phyloP scores from a whole-genome alignment of 805 yeast species.

The Vanderwaltozyma polyspora region DNA sequence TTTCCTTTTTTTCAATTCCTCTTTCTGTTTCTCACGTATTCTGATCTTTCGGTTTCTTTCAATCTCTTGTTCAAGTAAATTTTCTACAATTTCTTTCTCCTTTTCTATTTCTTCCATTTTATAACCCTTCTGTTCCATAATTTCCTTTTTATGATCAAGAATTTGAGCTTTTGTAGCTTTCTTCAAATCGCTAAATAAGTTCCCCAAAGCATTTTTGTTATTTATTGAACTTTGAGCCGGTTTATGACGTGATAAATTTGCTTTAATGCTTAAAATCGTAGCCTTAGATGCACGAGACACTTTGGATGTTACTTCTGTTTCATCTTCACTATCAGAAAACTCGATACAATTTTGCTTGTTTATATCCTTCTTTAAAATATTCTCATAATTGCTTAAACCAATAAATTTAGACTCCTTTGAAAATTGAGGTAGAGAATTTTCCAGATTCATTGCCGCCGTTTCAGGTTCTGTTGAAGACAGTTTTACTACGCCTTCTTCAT shows the following conservation, averaged over 20 bases:
- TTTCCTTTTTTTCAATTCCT: constrained; percentile 17
- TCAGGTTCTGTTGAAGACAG: no score
- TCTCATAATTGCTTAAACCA: constrained; percentile 14
- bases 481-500: no score
- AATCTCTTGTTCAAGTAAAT: constrained; percentile 38
- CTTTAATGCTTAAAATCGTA: constrained; percentile 26
- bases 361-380: constrained; percentile 9
- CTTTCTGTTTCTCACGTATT: constrained; percentile 29
- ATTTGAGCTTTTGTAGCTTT: constrained; percentile 39
- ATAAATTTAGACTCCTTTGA: constrained; percentile 2
- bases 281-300: constrained; percentile 24
- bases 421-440: no score
- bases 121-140: constrained; percentile 33
- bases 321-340: constrained; percentile 9
- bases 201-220: constrained; percentile 16
- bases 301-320: constrained; percentile 6
- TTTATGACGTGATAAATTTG: constrained; percentile 24
- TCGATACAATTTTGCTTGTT: constrained; percentile 8
- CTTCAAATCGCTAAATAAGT: constrained; percentile 29
- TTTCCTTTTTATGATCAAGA: constrained; percentile 38
- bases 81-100: constrained; percentile 26
- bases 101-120: constrained; percentile 31
- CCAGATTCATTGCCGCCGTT: no score
- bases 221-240: neutral
- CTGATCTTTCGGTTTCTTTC: constrained; percentile 37